Base-by-base conservation (phyloP, 140 eudicot genomes). In the Cichorium intybus region DNA sequence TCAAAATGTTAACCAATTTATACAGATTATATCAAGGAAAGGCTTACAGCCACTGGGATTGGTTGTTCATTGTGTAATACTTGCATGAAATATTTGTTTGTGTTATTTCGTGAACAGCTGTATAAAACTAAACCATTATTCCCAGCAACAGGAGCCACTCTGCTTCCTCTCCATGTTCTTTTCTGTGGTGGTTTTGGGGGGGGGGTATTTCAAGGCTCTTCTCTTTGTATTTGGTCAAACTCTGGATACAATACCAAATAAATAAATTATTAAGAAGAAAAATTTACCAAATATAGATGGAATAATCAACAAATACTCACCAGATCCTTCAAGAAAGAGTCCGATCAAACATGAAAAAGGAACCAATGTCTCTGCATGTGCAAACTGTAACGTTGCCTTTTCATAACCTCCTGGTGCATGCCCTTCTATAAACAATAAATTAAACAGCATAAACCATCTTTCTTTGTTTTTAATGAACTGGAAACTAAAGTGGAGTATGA, bases 291-390 rank as follows among this genome's bases (percentile, higher is more conserved):
- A 51, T 45, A 27, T 7, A 24, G 20, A 43, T n/a, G 6, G 14
- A 31, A 29, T 47, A 16, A 24, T 14, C 3, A n/a, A n/a, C n/a
- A 62, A 54, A 9, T 20, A 77, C 79, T 79, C 72, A 93, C 99
- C 95, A 55, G 97, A 65, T 78, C 88, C 90, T 50, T 93, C 90
- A 26, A 93, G 99, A 76, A 83, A 86, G 37, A 93, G 95, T 18
- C 97, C 99, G 47, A 93, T 80, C 59, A 93, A 85, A 78, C 99
- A 88, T 56, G 99, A 88, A 81, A 93, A 93, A 9, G 99, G 99
- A 70, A 93, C 82, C 54, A 93, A 70, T 39, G 99, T 93, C 69
- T 93, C 99, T 41, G 99, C 99, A 74, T 93, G 99, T 62, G 99
- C 97, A 74, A 88, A 83, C 17, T 95, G 79, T 66, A 93, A 81